phyloP scores from a whole-genome alignment of 2,329 filamentous ascomycete species.

The Plenodomus tracheiphilus region DNA sequence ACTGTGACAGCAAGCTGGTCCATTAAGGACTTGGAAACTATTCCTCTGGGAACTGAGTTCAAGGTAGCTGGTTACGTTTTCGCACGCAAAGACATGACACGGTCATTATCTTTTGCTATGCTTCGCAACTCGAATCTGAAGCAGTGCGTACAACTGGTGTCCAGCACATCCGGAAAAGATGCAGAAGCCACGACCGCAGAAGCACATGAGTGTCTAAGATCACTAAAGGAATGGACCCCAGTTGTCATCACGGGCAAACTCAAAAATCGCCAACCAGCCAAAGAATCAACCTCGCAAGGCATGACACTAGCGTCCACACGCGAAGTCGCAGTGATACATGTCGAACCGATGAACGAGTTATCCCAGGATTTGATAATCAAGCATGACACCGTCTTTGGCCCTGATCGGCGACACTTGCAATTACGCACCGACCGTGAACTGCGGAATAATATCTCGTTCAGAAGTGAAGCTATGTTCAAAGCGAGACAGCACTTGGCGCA shows the following conservation, averaged over 20 bases:
- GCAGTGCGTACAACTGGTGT: conserved; percentile 56
- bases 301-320: conserved; percentile 45
- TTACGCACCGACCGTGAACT: conserved; percentile 74
- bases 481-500: conserved; percentile 59
- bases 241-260: conserved; percentile 58
- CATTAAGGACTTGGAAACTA: background rate
- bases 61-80: conserved; percentile 67
- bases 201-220: conserved; percentile 46
- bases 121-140: conserved; percentile 51
- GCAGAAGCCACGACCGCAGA: conserved; percentile 19
- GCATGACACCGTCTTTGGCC: conserved; percentile 71
- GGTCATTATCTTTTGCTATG: conserved; percentile 71
- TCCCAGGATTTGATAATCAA: conserved; percentile 77
- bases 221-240: conserved; percentile 56
- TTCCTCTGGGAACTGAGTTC: conserved; percentile 7
- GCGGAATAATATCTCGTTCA: conserved; percentile 69
- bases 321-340: conserved; percentile 65
- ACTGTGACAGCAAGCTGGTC: background rate
- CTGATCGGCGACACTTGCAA: conserved; percentile 79
- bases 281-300: conserved; percentile 33
- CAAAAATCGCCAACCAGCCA: conserved; percentile 45
- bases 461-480: conserved; percentile 62
- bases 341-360: conserved; percentile 73
- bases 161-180: conserved; percentile 43
- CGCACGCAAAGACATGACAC: conserved; percentile 67